phyloP scores from a whole-genome alignment of 2,329 filamentous ascomycete species.

The Neofusicoccum parvum region DNA sequence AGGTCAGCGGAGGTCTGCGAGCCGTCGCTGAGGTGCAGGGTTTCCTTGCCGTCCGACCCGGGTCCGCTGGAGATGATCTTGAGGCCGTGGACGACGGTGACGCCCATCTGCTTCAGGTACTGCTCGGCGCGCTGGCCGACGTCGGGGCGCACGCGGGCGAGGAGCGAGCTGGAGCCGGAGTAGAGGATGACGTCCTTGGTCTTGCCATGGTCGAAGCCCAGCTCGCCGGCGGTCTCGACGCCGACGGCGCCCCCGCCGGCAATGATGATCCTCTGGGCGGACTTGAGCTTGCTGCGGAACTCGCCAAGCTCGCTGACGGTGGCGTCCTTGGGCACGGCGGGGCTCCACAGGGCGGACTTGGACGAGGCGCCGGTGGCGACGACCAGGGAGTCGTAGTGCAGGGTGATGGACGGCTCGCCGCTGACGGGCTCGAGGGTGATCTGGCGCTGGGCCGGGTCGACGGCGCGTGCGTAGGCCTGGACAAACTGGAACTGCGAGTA shows the following conservation, averaged over 20 bases:
- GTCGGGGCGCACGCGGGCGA: slow-evolving; percentile 28
- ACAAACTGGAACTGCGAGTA: slow-evolving; percentile 35
- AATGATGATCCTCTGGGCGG: slow-evolving; percentile 35
- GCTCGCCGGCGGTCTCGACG: slow-evolving; percentile 40
- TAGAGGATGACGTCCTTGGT: slow-evolving; percentile 33
- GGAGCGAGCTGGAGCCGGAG: slow-evolving; percentile 29
- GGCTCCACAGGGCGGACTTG: slow-evolving; percentile 34
- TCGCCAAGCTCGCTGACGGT: slow-evolving; percentile 36
- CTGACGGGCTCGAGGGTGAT: slow-evolving; percentile 9
- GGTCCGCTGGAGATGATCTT: slow-evolving; percentile 27
- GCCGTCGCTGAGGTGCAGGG: slow-evolving; percentile 52
- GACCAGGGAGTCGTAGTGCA: slow-evolving; percentile 38
- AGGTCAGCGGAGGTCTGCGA: slow-evolving; percentile 47
- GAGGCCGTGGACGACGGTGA: slow-evolving; percentile 30
- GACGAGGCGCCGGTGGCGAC: slow-evolving; percentile 37
- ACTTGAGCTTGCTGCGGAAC: slow-evolving; percentile 31
- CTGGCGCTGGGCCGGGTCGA: slow-evolving; percentile 25
- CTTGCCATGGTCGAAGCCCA: slow-evolving; percentile 29
- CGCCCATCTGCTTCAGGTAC: slow-evolving; percentile 30
- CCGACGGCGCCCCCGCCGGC: slow-evolving; percentile 38
- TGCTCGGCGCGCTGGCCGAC: slow-evolving; percentile 31
- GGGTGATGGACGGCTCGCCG: not conserved
- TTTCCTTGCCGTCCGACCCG: slow-evolving; percentile 46
- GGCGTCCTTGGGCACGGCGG: slow-evolving; percentile 36
- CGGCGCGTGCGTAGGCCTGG: slow-evolving; percentile 36